Conservation (phyloP, 2,329 filamentous ascomycete genomes). For the Trichoderma koningii region DNA sequence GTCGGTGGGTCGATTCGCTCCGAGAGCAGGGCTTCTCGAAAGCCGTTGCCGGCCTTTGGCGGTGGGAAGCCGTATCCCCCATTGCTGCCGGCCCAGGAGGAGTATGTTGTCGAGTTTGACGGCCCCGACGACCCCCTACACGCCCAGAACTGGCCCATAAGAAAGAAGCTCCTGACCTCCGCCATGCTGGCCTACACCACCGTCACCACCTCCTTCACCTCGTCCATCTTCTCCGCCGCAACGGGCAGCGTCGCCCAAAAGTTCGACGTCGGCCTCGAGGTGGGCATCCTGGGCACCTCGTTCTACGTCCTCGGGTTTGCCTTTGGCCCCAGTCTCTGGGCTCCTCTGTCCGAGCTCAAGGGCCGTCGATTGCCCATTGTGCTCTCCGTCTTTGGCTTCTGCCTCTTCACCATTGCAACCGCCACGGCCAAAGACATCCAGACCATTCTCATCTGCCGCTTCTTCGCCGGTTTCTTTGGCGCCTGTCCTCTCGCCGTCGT, state of each 20-base stretch:
- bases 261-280: constrained; percentile 63
- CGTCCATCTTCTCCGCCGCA: constrained; percentile 73
- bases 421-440: constrained; percentile 69
- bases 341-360: constrained; percentile 70
- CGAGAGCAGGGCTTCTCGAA: constrained; percentile 52
- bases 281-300: constrained; percentile 66
- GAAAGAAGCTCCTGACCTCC: constrained; percentile 72
- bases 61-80: constrained; percentile 75
- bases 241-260: constrained; percentile 57
- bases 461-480: constrained; percentile 73
- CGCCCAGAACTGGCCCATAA: constrained; percentile 81
- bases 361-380: constrained; percentile 66
- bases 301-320: constrained; percentile 74
- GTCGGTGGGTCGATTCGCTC: constrained; percentile 57
- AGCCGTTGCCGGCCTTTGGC: constrained; percentile 68
- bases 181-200: constrained; percentile 74
- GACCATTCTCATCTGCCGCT: constrained; percentile 69
- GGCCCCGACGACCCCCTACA: constrained; percentile 81
- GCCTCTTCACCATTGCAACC: constrained; percentile 65
- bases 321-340: constrained; percentile 70
- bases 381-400: constrained; percentile 67
- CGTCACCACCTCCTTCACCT: constrained; percentile 69
- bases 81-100: constrained; percentile 66
- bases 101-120: constrained; percentile 84
- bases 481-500: constrained; percentile 69